Evolutionary conservation across 2,329 filamentous ascomycete species (phyloP), one percentile per base, ranked within the genome.

Genomic region (Chrysosphaeria jannelii): DNA sequence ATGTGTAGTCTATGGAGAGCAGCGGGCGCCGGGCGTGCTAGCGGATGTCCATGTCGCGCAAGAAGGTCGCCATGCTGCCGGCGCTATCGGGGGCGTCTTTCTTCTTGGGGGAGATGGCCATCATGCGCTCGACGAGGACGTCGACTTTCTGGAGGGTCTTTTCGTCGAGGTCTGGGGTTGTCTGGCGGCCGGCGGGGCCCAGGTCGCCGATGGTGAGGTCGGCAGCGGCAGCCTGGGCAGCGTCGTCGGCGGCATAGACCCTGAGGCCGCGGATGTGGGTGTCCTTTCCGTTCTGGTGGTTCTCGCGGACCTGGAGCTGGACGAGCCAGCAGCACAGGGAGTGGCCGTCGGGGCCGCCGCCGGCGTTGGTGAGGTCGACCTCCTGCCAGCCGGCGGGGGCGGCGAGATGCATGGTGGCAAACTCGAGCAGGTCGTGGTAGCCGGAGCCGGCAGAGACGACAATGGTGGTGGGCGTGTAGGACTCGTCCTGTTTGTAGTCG

Each of bases 241-340:
- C 55, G 14, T 49, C 45, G 29, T 58, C 53, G 10, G 58, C 45
- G 2, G 58, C 58, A 33, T 62, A 97, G 7, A 93, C 69, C 47
- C 90, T 88, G 42, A 97, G 58, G 2, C 78, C 81, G 10, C 85
- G 59, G 13, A 97, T 57, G 50, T 97, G 85, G n/a, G 85, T 97
- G 41, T 97, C 85, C 42, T 97, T 97, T 31, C 85, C 85, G 41
- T 97, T 97, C 46, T 97, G 85, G 42, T 97, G 85, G 39, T 97
- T 97, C 47, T 93, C 85, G 24, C 81, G 58, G 23, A 97, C 68
- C 33, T 72, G 66, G 37, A 93, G 66, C 42, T 93, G 79, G 14
- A 97, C 55, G 14, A 93, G 62, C 47, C 81, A 90, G 10, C 74
- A 78, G 29, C 79, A 64, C 10, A 93, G 57, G 1, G 79, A 71